Conservation (phyloP, 1,284 basidiomycete species). For the Pisolithus thermaeus region DNA sequence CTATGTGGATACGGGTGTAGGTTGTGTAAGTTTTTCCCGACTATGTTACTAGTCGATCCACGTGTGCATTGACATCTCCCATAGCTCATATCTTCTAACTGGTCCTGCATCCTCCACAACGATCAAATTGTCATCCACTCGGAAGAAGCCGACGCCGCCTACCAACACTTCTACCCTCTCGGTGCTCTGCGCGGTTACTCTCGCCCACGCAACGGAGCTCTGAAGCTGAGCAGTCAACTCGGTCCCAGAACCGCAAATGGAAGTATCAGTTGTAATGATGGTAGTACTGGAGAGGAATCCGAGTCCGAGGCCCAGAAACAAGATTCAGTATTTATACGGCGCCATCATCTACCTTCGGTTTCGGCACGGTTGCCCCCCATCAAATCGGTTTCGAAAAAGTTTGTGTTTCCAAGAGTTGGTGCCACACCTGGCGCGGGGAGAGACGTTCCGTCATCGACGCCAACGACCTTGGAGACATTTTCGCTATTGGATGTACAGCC, state of each 20-base stretch:
- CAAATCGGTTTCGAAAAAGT: constrained; percentile 31
- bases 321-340: constrained; percentile 8
- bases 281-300: too few species aligned
- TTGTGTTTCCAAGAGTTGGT: constrained; percentile 21
- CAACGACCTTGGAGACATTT: background rate
- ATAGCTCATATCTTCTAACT: constrained; percentile 58
- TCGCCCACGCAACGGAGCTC: constrained; percentile 18
- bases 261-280: background rate
- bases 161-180: constrained; percentile 30
- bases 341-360: constrained; percentile 22
- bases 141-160: constrained; percentile 47
- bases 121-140: constrained; percentile 66
- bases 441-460: background rate
- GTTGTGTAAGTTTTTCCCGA: constrained; percentile 49
- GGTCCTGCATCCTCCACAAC: constrained; percentile 63
- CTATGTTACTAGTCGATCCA: background rate
- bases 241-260: constrained; percentile 6
- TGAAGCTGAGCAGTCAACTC: constrained; percentile 14
- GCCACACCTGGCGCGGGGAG: too few species aligned
- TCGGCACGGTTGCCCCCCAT: constrained; percentile 22
- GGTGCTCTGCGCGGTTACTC: constrained; percentile 19
- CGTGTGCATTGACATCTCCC: background rate
- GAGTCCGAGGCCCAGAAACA: background rate
- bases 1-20: constrained; percentile 65
- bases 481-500: constrained; percentile 3